Evolutionary conservation across 768 basidiomycete genomes (phyloP).

Genomic region (Tylopilus vinaceipallidus): DNA sequence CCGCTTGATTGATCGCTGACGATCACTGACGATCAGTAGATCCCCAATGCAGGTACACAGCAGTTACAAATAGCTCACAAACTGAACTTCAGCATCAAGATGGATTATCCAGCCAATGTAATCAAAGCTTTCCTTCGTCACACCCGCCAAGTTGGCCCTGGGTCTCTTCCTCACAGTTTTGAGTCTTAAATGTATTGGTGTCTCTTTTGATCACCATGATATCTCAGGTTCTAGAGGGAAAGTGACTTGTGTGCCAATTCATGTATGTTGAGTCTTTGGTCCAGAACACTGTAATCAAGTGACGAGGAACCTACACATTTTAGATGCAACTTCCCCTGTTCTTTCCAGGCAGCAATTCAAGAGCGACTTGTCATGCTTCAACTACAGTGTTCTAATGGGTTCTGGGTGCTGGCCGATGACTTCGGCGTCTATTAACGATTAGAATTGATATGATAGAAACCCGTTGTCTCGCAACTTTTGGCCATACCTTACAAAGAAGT

Average conservation of each 20-base stretch:
- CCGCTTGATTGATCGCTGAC: not conserved
- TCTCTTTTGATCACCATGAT: not conserved
- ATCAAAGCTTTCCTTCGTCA: too few relatives aligned
- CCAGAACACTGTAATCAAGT: not conserved
- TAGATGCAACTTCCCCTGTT: not conserved
- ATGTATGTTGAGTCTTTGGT: not conserved
- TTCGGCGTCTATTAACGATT: not conserved
- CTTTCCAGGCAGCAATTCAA: not conserved
- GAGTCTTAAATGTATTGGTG: not conserved
- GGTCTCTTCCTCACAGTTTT: not conserved
- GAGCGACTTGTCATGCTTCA: too few relatives aligned
- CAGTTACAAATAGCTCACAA: not conserved
- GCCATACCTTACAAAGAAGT: not conserved
- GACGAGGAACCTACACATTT: not conserved
- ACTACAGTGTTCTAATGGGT: not conserved
- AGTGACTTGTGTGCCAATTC: not conserved
- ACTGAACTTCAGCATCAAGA: not conserved
- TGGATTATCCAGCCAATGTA: too few relatives aligned
- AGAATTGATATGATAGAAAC: too few relatives aligned
- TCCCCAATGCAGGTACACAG: not conserved
- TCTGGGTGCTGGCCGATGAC: not conserved
- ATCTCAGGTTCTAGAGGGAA: not conserved
- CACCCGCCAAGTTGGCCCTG: not conserved
- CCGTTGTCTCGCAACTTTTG: not conserved
- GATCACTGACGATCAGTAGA: constrained; percentile 2